phyloP scores from a whole-genome alignment of 345 rosid genomes.

The Acer campestre region DNA sequence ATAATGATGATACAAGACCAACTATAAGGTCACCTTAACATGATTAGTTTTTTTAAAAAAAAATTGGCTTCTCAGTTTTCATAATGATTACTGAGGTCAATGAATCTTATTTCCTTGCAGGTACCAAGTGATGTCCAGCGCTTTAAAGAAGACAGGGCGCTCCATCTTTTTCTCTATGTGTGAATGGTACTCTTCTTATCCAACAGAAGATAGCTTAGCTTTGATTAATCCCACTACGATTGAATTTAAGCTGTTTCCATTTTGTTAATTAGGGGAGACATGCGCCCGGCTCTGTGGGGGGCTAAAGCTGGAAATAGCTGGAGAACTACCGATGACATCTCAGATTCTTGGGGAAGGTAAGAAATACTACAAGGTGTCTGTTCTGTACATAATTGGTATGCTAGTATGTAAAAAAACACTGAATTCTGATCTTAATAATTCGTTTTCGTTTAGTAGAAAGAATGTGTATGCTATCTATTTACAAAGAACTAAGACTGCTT shows the following conservation, averaged over 20 bases:
- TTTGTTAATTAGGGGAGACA: conserved; percentile 21
- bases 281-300: conserved; percentile 29
- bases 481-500: not conserved
- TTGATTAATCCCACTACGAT: not conserved
- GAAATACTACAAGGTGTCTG: not conserved
- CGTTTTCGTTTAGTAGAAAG: too few species aligned
- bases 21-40: conserved; percentile 25
- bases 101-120: too few species aligned
- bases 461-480: too few species aligned
- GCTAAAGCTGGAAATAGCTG: conserved; percentile 25
- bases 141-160: conserved; percentile 36
- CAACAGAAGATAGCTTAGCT: not conserved
- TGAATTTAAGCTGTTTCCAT: not conserved
- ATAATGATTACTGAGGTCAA: too few species aligned
- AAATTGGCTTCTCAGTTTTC: too few species aligned
- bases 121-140: conserved; percentile 35
- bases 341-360: conserved; percentile 25
- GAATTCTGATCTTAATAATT: too few species aligned
- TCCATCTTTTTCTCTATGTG: conserved; percentile 49
- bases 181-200: conserved; percentile 32
- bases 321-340: conserved; percentile 32
- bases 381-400: not conserved
- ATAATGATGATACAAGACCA: conserved; percentile 31
- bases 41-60: not conserved
- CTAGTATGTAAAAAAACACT: too few species aligned